Conservation (phyloP, 768 basidiomycete species). For the Rhizopogon rudus region DNA sequence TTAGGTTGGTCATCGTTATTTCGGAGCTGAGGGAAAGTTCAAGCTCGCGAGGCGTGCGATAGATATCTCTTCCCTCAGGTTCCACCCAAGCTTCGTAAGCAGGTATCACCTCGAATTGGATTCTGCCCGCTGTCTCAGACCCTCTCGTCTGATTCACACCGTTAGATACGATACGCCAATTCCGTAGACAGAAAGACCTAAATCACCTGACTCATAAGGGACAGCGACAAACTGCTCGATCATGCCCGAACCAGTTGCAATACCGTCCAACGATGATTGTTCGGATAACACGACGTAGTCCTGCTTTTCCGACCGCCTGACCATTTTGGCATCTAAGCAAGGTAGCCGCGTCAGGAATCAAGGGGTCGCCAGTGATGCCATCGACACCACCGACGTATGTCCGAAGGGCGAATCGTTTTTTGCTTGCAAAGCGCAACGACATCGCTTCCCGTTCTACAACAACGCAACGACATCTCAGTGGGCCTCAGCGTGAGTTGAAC, state of each 20-base stretch:
- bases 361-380: conserved; percentile 18
- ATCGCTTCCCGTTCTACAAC: conserved; percentile 24
- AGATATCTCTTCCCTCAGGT: not conserved
- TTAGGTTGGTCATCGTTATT: not conserved
- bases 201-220: conserved; percentile 16
- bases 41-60: not conserved
- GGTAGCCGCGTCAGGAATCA: not conserved
- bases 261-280: conserved; percentile 11
- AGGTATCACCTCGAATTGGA: conserved; percentile 3
- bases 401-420: conserved; percentile 15
- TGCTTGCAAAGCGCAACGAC: conserved; percentile 20
- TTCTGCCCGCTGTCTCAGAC: conserved; percentile 7
- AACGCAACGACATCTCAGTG: conserved; percentile 10
- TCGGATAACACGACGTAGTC: conserved; percentile 15
- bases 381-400: conserved; percentile 26
- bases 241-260: conserved; percentile 18
- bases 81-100: not conserved
- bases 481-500: too few relatives aligned
- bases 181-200: not conserved
- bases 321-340: not conserved
- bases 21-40: not conserved
- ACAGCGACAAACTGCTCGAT: conserved; percentile 16
- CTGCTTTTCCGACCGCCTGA: conserved; percentile 8
- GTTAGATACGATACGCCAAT: not conserved
- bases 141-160: not conserved